These are phyloP conservation scores for Clavispora carvajalis DNA, from an alignment of 805 yeast species.

Conservation along the genomic window DNA sequence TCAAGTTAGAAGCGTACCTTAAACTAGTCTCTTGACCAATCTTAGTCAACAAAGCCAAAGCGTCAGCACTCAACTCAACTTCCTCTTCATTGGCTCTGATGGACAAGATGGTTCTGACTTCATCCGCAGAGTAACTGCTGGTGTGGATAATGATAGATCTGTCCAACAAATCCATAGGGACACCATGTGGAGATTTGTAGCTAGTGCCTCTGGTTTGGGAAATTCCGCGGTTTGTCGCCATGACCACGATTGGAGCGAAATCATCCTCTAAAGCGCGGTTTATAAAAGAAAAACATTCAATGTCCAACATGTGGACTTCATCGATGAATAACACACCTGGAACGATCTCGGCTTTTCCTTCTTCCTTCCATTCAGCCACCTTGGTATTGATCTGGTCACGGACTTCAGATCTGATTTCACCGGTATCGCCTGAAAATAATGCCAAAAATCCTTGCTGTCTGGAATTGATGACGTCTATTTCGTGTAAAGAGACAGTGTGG, in stretches of 20 bases:
- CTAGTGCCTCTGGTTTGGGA: conserved; percentile 91
- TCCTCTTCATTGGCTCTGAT: conserved; percentile 95
- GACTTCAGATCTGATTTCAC: conserved; percentile 93
- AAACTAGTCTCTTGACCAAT: conserved; percentile 87
- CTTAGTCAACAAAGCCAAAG: conserved; percentile 80
- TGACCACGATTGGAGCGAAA: conserved; percentile 92
- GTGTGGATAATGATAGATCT: conserved; percentile 92
- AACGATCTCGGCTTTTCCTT: conserved; percentile 95
- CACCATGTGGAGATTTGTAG: conserved; percentile 95
- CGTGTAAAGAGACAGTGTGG: conserved; percentile 97
- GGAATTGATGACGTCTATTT: conserved; percentile 95
- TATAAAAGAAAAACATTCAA: conserved; percentile 91
- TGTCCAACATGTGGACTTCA: conserved; percentile 97
- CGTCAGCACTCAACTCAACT: conserved; percentile 75
- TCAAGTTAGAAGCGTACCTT: conserved; percentile 87
- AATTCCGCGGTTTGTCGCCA: conserved; percentile 96
- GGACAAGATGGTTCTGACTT: conserved; percentile 76
- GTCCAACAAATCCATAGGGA: conserved; percentile 91
- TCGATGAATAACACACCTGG: conserved; percentile 98
- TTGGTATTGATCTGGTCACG: conserved; percentile 95
- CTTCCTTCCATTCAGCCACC: conserved; percentile 98
- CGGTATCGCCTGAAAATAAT: conserved; percentile 92
- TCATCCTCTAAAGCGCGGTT: conserved; percentile 96
- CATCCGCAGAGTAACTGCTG: conserved; percentile 67
- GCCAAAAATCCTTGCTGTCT: conserved; percentile 98